Conservation (phyloP, 2,329 filamentous ascomycete species). For the Colletotrichum tanaceti region DNA sequence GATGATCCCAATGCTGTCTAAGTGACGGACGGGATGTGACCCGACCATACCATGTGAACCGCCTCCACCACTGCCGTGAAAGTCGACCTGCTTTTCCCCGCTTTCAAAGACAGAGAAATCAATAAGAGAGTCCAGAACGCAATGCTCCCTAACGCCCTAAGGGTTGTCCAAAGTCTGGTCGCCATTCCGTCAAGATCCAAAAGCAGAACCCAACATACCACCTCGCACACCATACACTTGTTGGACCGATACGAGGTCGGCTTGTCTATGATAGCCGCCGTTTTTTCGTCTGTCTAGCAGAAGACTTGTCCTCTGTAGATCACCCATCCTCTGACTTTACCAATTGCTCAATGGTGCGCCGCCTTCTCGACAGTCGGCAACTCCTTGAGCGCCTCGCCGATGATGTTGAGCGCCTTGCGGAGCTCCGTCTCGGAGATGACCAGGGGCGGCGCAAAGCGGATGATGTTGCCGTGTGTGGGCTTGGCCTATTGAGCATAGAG, state of each 20-base stretch:
- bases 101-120: constrained; percentile 3
- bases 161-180: constrained; percentile 5
- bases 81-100: not conserved
- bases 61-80: not conserved
- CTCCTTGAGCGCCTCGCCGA: constrained; percentile 83
- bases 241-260: constrained; percentile 23
- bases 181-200: too few relatives aligned
- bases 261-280: constrained; percentile 11
- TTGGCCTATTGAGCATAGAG: constrained; percentile 75
- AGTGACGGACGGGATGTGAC: not conserved
- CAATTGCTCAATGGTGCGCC: constrained; percentile 50
- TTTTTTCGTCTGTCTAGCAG: not conserved
- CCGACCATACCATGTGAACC: not conserved
- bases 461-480: constrained; percentile 98
- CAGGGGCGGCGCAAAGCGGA: constrained; percentile 94
- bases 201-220: constrained; percentile 7
- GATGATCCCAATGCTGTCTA: constrained; percentile 10
- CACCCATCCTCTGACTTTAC: not conserved
- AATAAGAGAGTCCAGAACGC: not conserved
- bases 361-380: constrained; percentile 70
- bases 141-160: constrained; percentile 20
- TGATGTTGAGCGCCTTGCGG: constrained; percentile 79
- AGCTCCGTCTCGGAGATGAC: constrained; percentile 94
- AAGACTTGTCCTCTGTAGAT: not conserved
- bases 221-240: not conserved